These are phyloP conservation scores for Neoconidiobolus thromboides DNA, from an alignment of 371 early-diverging fungal genomes.

Conservation along the genomic window DNA sequence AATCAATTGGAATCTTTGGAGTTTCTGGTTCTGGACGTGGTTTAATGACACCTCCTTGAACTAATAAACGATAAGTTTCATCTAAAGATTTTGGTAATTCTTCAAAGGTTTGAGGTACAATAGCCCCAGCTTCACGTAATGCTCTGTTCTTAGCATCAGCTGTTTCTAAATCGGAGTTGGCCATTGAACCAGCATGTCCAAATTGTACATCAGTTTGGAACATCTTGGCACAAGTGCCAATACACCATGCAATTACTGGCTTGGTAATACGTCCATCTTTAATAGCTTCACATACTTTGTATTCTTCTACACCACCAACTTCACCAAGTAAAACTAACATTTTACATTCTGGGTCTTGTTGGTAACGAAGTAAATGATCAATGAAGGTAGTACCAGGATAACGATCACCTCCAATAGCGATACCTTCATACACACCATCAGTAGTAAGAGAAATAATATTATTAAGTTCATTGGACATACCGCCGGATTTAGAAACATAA, in stretches of 20 bases:
- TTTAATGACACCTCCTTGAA: slow-evolving; percentile 44
- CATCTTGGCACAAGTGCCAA: slow-evolving; percentile 97
- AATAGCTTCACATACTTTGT: slow-evolving; percentile 83
- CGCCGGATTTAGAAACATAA: slow-evolving; percentile 95
- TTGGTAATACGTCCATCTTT: slow-evolving; percentile 74
- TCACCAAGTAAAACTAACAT: slow-evolving; percentile 90
- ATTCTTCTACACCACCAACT: slow-evolving; percentile 96
- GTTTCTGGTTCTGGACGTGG: slow-evolving; percentile 70
- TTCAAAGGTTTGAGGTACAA: slow-evolving; percentile 92
- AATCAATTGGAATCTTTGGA: slow-evolving; percentile 98
- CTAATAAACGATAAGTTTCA: slow-evolving; percentile 55
- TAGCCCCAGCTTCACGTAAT: slow-evolving; percentile 68
- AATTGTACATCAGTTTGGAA: slow-evolving; percentile 95
- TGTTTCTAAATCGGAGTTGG: slow-evolving; percentile 89
- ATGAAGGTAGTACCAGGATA: slow-evolving; percentile 98
- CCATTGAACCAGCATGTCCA: slow-evolving; percentile 94
- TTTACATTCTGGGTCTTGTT: slow-evolving; percentile 83
- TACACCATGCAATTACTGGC: slow-evolving; percentile 97
- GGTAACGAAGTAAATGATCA: slow-evolving; percentile 87
- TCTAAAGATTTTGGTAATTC: slow-evolving; percentile 67
- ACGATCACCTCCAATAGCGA: slow-evolving; percentile 96
- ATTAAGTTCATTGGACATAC: slow-evolving; percentile 98
- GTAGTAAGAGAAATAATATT: slow-evolving; percentile 90
- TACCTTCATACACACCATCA: slow-evolving; percentile 96
- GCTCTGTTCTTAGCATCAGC: slow-evolving; percentile 91